These are phyloP conservation scores for Plasmodium malariae DNA, from an alignment of 169 alveolate species.

Conservation along the genomic window DNA sequence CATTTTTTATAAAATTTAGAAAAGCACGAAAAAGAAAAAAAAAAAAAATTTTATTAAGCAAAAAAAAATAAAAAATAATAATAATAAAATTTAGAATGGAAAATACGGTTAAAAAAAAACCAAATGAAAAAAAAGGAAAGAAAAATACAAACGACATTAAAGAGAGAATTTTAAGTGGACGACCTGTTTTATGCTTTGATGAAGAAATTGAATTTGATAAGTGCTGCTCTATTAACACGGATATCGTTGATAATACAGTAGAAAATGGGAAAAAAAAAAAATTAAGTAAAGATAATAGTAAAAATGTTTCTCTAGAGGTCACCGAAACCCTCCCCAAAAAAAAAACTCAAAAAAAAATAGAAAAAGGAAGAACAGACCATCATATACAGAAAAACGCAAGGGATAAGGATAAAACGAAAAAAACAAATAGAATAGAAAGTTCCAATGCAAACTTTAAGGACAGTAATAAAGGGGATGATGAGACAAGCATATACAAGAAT, in stretches of 20 bases:
- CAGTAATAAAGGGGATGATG: slow-evolving; percentile 16
- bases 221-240: slow-evolving; percentile 21
- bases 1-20: slow-evolving; percentile 14
- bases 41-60: background rate
- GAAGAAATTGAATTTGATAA: slow-evolving; percentile 73
- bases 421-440: slow-evolving; percentile 7
- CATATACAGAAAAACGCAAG: slow-evolving; percentile 9
- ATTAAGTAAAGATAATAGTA: background rate
- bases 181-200: slow-evolving; percentile 47
- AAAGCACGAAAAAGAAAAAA: background rate
- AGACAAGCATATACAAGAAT: slow-evolving; percentile 6
- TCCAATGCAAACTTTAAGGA: slow-evolving; percentile 10
- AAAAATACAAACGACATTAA: slow-evolving; percentile 39
- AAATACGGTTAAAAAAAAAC: slow-evolving; percentile 46
- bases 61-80: background rate
- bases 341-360: slow-evolving; percentile 31
- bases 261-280: slow-evolving; percentile 28
- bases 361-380: slow-evolving; percentile 8
- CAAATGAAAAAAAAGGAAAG: slow-evolving; percentile 32
- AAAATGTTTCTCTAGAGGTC: slow-evolving; percentile 13
- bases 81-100: slow-evolving; percentile 24
- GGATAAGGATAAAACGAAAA: slow-evolving; percentile 7
- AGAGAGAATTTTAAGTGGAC: slow-evolving; percentile 34
- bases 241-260: background rate
- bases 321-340: slow-evolving; percentile 2